These are phyloP conservation scores for Stipa capillata DNA, from an alignment of 176 grass and related monocot species.

Conservation along the genomic window DNA sequence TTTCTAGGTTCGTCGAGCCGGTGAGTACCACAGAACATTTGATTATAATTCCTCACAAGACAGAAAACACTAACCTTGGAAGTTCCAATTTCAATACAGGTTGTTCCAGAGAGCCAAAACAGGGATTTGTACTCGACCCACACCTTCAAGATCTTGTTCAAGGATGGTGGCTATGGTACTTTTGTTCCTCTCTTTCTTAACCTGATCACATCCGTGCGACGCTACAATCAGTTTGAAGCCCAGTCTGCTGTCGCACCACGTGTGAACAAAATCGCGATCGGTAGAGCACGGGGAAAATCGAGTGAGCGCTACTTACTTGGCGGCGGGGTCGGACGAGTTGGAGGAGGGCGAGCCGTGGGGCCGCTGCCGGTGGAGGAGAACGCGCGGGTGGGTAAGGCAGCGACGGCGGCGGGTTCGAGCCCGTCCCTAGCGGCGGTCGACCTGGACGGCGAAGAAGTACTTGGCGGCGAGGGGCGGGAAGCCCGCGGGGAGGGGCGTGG, in stretches of 20 bases:
- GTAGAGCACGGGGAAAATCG: not conserved
- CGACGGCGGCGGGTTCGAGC: constrained; percentile 9
- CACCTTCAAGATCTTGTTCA: constrained; percentile 99
- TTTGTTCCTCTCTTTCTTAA: constrained; percentile 96
- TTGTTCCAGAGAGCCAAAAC: constrained; percentile 72
- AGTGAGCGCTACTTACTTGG: not conserved
- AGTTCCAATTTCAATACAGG: constrained; percentile 30
- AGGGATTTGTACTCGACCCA: constrained; percentile 87
- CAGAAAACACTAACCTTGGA: not conserved
- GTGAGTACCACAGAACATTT: constrained; percentile 38
- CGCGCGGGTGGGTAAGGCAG: constrained; percentile 11
- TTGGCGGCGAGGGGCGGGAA: constrained; percentile 13
- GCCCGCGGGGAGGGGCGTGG: constrained; percentile 18
- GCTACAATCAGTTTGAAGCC: constrained; percentile 64
- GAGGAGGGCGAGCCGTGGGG: not conserved
- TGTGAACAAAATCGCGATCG: constrained; percentile 33
- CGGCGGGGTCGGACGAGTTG: not conserved
- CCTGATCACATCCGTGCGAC: constrained; percentile 64
- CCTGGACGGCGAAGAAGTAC: not conserved
- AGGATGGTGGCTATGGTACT: constrained; percentile 91
- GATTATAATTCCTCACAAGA: not conserved
- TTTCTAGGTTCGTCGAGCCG: constrained; percentile 86
- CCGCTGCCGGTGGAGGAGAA: not conserved
- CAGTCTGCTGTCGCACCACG: constrained; percentile 33
- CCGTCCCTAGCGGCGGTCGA: not conserved